Base-by-base conservation (phyloP, 2,329 filamentous ascomycete species). In the Epichloe elymi region DNA sequence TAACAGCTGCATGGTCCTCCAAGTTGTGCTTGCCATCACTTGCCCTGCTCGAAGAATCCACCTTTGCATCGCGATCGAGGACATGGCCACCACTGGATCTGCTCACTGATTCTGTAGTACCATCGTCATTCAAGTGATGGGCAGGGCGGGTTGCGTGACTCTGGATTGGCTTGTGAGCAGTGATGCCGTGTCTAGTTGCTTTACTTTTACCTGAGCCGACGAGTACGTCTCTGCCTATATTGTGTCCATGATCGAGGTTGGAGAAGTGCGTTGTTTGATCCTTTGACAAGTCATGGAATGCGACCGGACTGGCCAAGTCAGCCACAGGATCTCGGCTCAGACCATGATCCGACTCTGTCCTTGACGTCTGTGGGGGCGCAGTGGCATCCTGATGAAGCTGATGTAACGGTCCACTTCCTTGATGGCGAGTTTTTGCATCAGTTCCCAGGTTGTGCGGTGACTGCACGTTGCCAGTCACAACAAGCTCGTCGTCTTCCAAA, bases 91-190 rank as follows among this genome's bases (percentile, higher is more conserved):
- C 20, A 5, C 8, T 20, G 17, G 36, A 30, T 40, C n/a, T 33
- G 17, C 41, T 30, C 3, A 10, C 17, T 15, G 51, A 42, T 8
- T 12, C 19, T 5, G 20, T 19, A 6, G 48, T 39, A 15, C 36
- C 49, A 30, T 55, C 51, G n/a, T 55, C 53, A 5, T 20, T 46
- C 38, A 55, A 42, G 10, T 14, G 35, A 40, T 58, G 54, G 4
- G 42, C 14, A 11, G 49, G 11, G 11, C 33, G 39, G 5, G 39
- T 26, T 12, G 17, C 30, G 11, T 12, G 44, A 7, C 41, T 49
- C 5, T 35, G 20, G 10, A 45, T 26, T 17, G 42, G 14, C 20
- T 50, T 46, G 35, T 54, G 48, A 17, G 50, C 44, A 11, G 49
- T 39, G 15, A 58, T 52, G 30, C 12, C 39, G 38, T 55, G 53